Conservation (phyloP, 345 rosid species). For the Populus alba region DNA sequence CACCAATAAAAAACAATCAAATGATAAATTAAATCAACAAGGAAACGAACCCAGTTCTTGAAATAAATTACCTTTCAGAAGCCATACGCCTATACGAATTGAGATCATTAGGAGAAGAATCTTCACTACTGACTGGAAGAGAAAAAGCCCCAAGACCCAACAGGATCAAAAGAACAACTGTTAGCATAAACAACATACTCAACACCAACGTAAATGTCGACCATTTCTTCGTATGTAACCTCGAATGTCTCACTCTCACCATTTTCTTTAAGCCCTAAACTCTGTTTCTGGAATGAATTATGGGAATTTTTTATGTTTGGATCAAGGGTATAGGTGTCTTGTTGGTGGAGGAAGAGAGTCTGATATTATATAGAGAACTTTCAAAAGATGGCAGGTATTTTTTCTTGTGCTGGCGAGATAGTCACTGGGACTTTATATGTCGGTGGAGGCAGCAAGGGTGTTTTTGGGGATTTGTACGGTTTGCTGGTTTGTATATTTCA, state of each 20-base stretch:
- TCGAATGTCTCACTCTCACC: conserved; percentile 67
- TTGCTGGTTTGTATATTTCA: neutral
- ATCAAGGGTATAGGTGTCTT: neutral
- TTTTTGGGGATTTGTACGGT: neutral
- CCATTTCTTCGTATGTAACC: conserved; percentile 59
- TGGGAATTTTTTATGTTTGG: neutral
- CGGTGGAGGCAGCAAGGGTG: neutral
- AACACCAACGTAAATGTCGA: conserved; percentile 51
- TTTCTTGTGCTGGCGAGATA: neutral
- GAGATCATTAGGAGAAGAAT: conserved; percentile 47
- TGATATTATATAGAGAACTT: neutral
- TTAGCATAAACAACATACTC: conserved; percentile 58
- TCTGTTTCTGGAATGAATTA: neutral
- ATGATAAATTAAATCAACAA: neutral
- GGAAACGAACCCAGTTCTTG: neutral
- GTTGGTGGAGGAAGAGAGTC: neutral
- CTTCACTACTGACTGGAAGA: conserved; percentile 51
- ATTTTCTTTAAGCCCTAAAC: conserved; percentile 36
- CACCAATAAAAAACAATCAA: neutral
- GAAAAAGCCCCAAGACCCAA: conserved; percentile 70
- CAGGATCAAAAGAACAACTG: conserved; percentile 64
- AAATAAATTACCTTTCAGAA: conserved; percentile 45
- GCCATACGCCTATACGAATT: conserved; percentile 51
- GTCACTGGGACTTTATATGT: neutral
- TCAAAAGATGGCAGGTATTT: neutral